These are phyloP conservation scores for Mortierella sp. DNA, from an alignment of 371 early-diverging fungal genomes.

Conservation along the genomic window DNA sequence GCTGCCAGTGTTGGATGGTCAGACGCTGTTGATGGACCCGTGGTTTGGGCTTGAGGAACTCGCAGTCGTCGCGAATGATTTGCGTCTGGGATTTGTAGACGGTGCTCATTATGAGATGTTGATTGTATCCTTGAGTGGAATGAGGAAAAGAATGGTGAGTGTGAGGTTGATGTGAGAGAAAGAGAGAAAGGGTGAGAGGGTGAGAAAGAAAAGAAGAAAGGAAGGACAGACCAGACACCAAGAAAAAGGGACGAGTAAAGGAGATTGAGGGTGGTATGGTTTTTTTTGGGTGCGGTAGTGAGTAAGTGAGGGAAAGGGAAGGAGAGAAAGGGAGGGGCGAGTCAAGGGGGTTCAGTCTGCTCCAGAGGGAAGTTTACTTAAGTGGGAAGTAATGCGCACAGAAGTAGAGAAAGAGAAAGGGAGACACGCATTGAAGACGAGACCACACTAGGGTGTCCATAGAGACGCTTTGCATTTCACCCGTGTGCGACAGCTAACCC, in stretches of 20 bases:
- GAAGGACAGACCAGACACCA: not conserved
- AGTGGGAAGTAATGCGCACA: too few relatives aligned
- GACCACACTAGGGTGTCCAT: too few relatives aligned
- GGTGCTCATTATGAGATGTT: conserved; percentile 20
- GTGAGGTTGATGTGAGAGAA: not conserved
- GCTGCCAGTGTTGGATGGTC: conserved; percentile 87
- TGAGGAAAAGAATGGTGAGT: not conserved
- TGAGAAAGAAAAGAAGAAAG: not conserved
- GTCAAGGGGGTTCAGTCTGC: not conserved
- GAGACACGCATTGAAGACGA: not conserved
- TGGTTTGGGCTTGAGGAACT: conserved; percentile 61
- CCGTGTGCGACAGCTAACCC: too few relatives aligned
- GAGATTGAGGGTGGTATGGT: too few relatives aligned
- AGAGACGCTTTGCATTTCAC: not conserved
- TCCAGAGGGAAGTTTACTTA: too few relatives aligned
- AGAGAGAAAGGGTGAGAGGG: too few relatives aligned
- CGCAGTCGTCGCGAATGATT: conserved; percentile 54
- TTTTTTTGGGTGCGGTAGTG: too few relatives aligned
- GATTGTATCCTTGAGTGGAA: not conserved
- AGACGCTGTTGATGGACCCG: conserved; percentile 67
- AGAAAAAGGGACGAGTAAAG: not conserved
- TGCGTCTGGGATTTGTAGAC: conserved; percentile 30
- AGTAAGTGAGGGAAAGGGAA: not conserved
- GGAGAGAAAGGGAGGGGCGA: not conserved
- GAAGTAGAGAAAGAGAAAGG: not conserved